A percentile compares a stretch with the other conserved stretches of the same genome.
Evolutionary conservation across 139 green algal species (phyloP).

Genomic region (Astrephomene gubernaculifera): DNA sequence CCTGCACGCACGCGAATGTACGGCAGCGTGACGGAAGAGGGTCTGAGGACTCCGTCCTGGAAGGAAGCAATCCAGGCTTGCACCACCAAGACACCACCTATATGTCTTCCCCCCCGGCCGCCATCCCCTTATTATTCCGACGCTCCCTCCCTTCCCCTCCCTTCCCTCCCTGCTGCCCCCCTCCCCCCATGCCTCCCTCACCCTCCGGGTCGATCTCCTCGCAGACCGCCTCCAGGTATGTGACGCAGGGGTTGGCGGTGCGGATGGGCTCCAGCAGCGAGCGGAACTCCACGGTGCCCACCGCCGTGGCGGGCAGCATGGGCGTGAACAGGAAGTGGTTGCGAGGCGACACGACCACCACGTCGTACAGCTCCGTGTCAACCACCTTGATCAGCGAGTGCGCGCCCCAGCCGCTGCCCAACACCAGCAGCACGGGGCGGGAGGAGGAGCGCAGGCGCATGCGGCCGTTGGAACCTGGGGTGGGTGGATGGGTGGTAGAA

Average conservation of each 20-base stretch:
- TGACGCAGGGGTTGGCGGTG: slow-evolving; percentile 70
- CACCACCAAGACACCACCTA: background rate
- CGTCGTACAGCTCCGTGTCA: slow-evolving; percentile 76
- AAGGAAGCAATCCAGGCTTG: background rate
- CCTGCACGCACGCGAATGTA: too few species aligned
- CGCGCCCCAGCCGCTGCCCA: slow-evolving; percentile 71
- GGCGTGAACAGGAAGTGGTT: slow-evolving; percentile 88
- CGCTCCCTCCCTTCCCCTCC: background rate
- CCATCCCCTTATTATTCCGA: background rate
- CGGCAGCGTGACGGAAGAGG: too few species aligned
- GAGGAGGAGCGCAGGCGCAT: slow-evolving; percentile 28
- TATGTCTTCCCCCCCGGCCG: background rate
- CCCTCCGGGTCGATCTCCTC: slow-evolving; percentile 59
- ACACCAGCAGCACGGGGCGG: slow-evolving; percentile 62
- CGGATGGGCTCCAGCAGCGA: slow-evolving; percentile 79
- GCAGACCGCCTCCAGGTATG: slow-evolving; percentile 69
- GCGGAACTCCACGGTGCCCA: slow-evolving; percentile 68
- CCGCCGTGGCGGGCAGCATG: slow-evolving; percentile 79
- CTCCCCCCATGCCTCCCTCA: background rate
- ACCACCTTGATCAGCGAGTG: slow-evolving; percentile 67
- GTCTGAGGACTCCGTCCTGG: too few species aligned
- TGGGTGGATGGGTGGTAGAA: background rate
- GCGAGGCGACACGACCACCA: slow-evolving; percentile 70
- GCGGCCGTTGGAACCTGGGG: background rate
- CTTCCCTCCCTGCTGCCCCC: background rate